Evolutionary conservation across 805 yeast species (phyloP).

Genomic region (Saturnispora quitensis): DNA sequence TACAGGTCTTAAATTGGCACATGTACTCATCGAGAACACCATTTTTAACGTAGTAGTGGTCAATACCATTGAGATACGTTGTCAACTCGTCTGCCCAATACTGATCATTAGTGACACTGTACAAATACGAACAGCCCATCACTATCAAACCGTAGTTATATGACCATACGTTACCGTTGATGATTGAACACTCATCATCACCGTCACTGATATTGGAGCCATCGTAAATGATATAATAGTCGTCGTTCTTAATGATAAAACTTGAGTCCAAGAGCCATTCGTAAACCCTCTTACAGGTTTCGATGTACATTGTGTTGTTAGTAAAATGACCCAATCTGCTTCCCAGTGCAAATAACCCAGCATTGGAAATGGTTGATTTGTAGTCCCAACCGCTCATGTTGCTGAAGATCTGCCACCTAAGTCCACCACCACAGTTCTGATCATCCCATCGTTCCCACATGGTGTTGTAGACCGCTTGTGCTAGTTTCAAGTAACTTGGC

Average conservation of each 20-base stretch:
- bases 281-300: constrained; percentile 67
- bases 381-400: constrained; percentile 94
- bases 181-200: constrained; percentile 37
- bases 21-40: constrained; percentile 50
- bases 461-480: constrained; percentile 85
- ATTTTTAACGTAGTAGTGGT: constrained; percentile 31
- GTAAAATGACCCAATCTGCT: constrained; percentile 84
- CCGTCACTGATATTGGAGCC: constrained; percentile 47
- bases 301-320: constrained; percentile 58
- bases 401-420: constrained; percentile 91
- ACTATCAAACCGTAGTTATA: constrained; percentile 62
- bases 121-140: constrained; percentile 62
- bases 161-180: constrained; percentile 49
- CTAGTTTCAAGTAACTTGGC: constrained; percentile 73
- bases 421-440: constrained; percentile 71
- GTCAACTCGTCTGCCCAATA: constrained; percentile 34
- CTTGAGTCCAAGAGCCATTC: constrained; percentile 61
- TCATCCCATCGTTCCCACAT: constrained; percentile 94
- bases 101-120: constrained; percentile 44
- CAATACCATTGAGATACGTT: constrained; percentile 30
- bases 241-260: constrained; percentile 35
- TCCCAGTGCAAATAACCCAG: constrained; percentile 76
- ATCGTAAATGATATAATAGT: constrained; percentile 47
- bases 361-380: constrained; percentile 83
- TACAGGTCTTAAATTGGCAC: constrained; percentile 49